Conservation (phyloP, 805 yeast species). For the Ogataea wickerhamii region DNA sequence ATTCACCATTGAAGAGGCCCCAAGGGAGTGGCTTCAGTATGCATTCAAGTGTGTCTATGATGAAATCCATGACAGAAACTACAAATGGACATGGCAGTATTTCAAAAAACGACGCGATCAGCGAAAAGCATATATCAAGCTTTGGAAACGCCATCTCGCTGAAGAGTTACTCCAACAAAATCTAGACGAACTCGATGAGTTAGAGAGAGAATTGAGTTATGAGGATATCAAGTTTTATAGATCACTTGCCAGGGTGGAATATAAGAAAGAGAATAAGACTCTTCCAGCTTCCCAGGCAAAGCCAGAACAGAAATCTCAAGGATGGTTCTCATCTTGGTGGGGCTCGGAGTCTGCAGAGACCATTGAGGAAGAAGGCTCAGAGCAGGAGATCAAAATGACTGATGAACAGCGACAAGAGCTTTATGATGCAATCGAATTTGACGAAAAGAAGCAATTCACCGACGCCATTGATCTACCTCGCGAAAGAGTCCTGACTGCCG, state of each 20-base stretch:
- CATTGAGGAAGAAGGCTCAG: conserved; percentile 10
- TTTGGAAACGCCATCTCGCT: conserved; percentile 65
- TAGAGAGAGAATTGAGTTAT: conserved; percentile 60
- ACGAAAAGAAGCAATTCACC: conserved; percentile 52
- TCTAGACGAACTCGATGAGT: conserved; percentile 38
- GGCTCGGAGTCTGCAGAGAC: conserved; percentile 23
- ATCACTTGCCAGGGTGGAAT: conserved; percentile 66
- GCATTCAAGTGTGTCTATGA: conserved; percentile 71
- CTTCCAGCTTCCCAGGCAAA: conserved; percentile 10
- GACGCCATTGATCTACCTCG: conserved; percentile 65
- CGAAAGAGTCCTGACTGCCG: conserved; percentile 64
- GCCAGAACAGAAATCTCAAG: conserved; percentile 25
- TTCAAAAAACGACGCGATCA: conserved; percentile 69
- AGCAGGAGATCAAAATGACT: conserved; percentile 50
- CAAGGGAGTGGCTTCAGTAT: conserved; percentile 77
- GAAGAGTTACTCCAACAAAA: conserved; percentile 31
- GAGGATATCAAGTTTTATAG: conserved; percentile 87
- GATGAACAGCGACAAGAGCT: conserved; percentile 88
- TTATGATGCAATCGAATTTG: conserved; percentile 89
- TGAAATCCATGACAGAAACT: conserved; percentile 78
- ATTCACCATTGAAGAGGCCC: conserved; percentile 51
- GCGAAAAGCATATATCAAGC: conserved; percentile 57
- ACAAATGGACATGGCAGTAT: conserved; percentile 86
- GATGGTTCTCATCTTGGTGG: conserved; percentile 79
- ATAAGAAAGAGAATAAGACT: conserved; percentile 47